Base-by-base conservation (phyloP, 2,329 filamentous ascomycete genomes). In the Colletotrichum tofieldiae region DNA sequence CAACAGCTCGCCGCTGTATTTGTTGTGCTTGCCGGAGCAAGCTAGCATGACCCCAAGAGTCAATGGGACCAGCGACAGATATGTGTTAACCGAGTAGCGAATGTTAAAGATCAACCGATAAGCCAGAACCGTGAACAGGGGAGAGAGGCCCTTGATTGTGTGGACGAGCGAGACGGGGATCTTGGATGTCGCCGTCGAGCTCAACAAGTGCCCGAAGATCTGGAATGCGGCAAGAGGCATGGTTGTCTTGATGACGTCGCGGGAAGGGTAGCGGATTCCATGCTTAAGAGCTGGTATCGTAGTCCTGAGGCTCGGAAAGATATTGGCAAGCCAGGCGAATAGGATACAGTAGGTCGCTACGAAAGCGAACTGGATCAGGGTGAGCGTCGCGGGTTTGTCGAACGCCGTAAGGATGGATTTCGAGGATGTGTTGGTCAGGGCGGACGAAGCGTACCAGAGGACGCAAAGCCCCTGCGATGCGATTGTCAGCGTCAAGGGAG, bases 161-260 rank as follows among this genome's bases (percentile, higher is more conserved):
- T 99, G 96, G 4, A 99, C 96, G 45, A 99, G 89, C 8, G 96
- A 98, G 1, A 99, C 96, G 0, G 96, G 96, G 66, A 99, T 98
- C 80, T 95, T 94, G 62, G 94, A 93, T 41, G 96, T 99, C 37
- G 96, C 96, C 75, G 95, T 96, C 7, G 96, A 97, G 81, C 94
- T 98, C 55, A 98, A 86, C 51, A 99, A 93, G 82, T 99, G 96
- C 6, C 96, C 96, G 45, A 93, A 93, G 63, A 99, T 94, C 82
- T 98, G 95, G 82, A 99, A 99, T 37, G 93, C 88, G 1, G 96
- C 96, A 43, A 99, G 87, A 23, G 96, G 96, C n/a, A 98, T 86
- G 0, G 96, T 98, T 1, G 94, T 96, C 78, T 88, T 87, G 77
- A 99, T 92, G 54, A 98, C 92, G 66, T 97, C 94, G 76, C 89